Evolutionary conservation across 1,284 basidiomycete genomes (phyloP).

Genomic region (Marasmius tenuissimus): DNA sequence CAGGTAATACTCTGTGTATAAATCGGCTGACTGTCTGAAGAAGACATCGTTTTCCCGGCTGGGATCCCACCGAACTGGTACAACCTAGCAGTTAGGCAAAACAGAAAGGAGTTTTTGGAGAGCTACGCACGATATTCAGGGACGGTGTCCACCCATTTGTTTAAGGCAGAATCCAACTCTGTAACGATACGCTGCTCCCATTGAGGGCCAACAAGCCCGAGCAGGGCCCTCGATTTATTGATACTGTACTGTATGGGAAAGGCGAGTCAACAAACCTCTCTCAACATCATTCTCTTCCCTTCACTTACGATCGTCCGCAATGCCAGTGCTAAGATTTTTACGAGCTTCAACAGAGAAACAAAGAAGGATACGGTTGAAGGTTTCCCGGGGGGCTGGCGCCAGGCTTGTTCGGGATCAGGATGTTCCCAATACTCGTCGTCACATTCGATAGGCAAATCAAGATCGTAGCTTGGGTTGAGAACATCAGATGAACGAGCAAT

Average conservation of each 20-base stretch:
- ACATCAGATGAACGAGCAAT: background rate
- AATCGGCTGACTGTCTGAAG: background rate
- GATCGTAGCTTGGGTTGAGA: constrained; percentile 55
- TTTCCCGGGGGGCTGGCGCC: constrained; percentile 56
- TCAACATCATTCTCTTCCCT: no score
- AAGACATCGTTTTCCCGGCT: background rate
- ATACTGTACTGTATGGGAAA: constrained; percentile 61
- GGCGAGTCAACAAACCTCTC: background rate
- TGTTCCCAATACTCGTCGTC: constrained; percentile 78
- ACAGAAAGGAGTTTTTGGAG: background rate
- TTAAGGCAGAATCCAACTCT: constrained; percentile 75
- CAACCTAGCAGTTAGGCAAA: no score
- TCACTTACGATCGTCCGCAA: constrained; percentile 60
- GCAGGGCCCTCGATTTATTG: constrained; percentile 61
- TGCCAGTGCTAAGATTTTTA: constrained; percentile 63
- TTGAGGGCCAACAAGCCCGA: constrained; percentile 57
- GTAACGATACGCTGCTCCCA: constrained; percentile 74
- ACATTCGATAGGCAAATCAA: constrained; percentile 69
- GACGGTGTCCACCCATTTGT: constrained; percentile 75
- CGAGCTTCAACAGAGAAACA: constrained; percentile 56
- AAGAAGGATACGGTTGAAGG: constrained; percentile 57
- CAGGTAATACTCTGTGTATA: constrained; percentile 34
- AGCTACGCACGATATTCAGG: constrained; percentile 59
- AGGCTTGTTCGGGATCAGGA: constrained; percentile 47
- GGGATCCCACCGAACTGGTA: background rate